Base-by-base conservation (phyloP, 805 yeast species). In the Blastobotrys peoriensis region DNA sequence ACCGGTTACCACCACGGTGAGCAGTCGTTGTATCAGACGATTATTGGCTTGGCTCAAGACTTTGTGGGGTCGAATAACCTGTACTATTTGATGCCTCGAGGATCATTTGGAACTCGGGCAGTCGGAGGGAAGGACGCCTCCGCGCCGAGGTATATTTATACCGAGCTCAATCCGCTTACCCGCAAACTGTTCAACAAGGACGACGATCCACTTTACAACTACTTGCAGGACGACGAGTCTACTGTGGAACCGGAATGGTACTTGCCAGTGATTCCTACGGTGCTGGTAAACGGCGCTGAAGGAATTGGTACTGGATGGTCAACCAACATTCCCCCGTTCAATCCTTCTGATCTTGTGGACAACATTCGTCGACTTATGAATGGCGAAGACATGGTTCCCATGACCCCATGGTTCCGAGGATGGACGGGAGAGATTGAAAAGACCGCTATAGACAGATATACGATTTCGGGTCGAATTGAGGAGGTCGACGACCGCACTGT, bases 241-340 rank as follows among this genome's bases (percentile, higher is more conserved):
- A 80, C 91, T 0, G 95, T 91, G 16, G 98, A 93, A 62, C 98
- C 98, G 0, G 88, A 86, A 56, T 87, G 94, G 88, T 93, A 87
- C 63, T 70, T 86, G 34, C 98, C 98, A 1, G 79, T 93, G n/a
- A 55, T 93, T 33, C 98, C 98, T 6, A 86, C 88, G 86, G 61
- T 93, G n/a, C 71, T 93, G 49, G 95, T 93, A 3, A 93, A 93
- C 60, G 98, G 98, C 46, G 75, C 91, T 5, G 98, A 93, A 65
- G 98, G 98, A 69, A 93, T 93, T 63, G 98, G 98, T 50, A 89
- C 98, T 38, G 98, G 98, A 53, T 93, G 98, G 97, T 86, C 96
- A 52, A 88, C 98, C 1, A 79, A 78, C 49, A 83, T 93, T 51
- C 98, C 98, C 1, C 79, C 86, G 34, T 91, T 76, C 66, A 88